Percentiles rank a stretch among this genome's conserved stretches.
Conservation (phyloP, 1,284 basidiomycete genomes). For the Cryptococcus maquisensis region DNA sequence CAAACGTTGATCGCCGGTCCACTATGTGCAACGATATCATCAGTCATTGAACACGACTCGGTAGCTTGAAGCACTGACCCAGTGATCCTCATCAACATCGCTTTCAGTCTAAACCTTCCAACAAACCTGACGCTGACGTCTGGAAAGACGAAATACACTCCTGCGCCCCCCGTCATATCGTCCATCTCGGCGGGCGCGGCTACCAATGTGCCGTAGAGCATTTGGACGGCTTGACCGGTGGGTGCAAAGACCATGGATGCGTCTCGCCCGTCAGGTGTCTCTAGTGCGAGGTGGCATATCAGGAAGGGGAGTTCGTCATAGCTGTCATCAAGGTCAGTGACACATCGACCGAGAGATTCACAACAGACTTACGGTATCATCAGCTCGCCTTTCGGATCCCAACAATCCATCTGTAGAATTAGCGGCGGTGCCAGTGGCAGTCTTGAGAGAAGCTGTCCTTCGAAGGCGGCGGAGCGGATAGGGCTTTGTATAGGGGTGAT, state of each 20-base stretch:
- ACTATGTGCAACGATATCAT: constrained; percentile 6
- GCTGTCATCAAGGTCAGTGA: constrained; percentile 39
- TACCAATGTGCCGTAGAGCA: constrained; percentile 78
- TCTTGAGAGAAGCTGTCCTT: constrained; percentile 66
- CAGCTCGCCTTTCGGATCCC: constrained; percentile 50
- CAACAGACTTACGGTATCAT: constrained; percentile 50
- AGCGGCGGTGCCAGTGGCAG: constrained; percentile 74
- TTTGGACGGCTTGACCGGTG: constrained; percentile 31
- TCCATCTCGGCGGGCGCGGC: constrained; percentile 71
- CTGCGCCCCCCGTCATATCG: constrained; percentile 68
- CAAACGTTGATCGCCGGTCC: constrained; percentile 55
- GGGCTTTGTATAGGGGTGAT: constrained; percentile 66
- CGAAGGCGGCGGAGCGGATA: constrained; percentile 70
- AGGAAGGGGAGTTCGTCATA: constrained; percentile 77
- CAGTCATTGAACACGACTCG: neutral
- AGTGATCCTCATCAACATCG: constrained; percentile 69
- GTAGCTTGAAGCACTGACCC: constrained; percentile 56
- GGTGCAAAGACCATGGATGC: constrained; percentile 25
- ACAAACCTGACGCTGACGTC: constrained; percentile 76
- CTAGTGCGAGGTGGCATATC: constrained; percentile 68
- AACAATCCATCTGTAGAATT: constrained; percentile 69
- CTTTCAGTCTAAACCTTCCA: constrained; percentile 69
- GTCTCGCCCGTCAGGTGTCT: constrained; percentile 35
- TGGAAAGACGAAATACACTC: constrained; percentile 81
- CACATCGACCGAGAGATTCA: neutral